Evolutionary conservation across 192 early-diverging fungal species (phyloP), one percentile per base, ranked within the genome.

Genomic region (Backusella circina): DNA sequence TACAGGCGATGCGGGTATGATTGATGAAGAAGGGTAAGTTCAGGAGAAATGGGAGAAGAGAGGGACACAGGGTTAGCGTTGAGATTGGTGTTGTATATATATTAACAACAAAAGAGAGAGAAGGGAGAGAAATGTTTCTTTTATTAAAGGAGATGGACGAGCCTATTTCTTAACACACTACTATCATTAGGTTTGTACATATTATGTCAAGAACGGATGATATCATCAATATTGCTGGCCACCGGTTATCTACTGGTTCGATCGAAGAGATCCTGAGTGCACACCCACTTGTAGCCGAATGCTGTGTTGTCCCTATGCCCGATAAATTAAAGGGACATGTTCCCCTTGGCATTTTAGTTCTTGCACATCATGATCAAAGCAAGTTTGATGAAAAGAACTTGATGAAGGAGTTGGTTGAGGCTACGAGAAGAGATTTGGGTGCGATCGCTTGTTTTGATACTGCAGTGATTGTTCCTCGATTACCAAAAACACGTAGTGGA

Each of bases 401-500:
- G 18, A 54, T 64, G 26, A 75, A 86, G 47, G 90, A 95, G 26
- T 82, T 94, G 1, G 83, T 89, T 6, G 80, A 79, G 35, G 86
- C 88, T 64, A 89, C 93, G 0, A 85, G 95, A 39, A 69, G 77
- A 28, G 86, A 91, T 38, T 84, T 97, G 23, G 95, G 95, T 1
- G 92, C 95, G 1, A 91, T 97, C 54, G 95, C 93, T 4, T 94
- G 92, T 41, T 90, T 95, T 70, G 87, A 93, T 30, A 82, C 84
- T n/a, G 85, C 87, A 1, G 86, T 91, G 39, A 75, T 95, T 41
- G 90, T 97, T 3, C 77, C 87, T 21, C 80, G 89, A 9, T 73
- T 97, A 77, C 95, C 95, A 33, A 97, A 97, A 80, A 97, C 95
- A 1, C 80, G 95, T 15, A 90, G 87, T 23, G 95, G 95, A 18